These are phyloP conservation scores for Neckera pumila DNA, from an alignment of 225 moss, liverwort and hornwort species.

Conservation along the genomic window DNA sequence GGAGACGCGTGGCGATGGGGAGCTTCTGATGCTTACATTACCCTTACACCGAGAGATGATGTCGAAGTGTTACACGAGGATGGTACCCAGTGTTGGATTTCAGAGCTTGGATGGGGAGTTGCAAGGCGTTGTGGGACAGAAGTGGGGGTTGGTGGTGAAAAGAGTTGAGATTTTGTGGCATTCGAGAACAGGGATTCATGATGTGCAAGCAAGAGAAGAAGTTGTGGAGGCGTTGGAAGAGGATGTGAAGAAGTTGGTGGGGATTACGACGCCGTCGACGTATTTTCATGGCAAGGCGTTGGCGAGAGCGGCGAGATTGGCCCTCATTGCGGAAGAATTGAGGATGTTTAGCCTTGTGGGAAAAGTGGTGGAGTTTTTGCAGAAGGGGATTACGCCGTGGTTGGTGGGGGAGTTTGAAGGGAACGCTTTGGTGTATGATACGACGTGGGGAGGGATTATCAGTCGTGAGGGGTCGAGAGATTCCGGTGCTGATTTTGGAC, in stretches of 20 bases:
- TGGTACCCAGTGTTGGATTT: conserved; percentile 18
- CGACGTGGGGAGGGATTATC: conserved; percentile 80
- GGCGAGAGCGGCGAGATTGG: conserved; percentile 79
- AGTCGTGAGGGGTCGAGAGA: conserved; percentile 69
- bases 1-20: conserved; percentile 64
- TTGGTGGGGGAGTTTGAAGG: conserved; percentile 52
- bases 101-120: conserved; percentile 61
- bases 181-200: conserved; percentile 35
- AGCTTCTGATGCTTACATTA: conserved; percentile 74
- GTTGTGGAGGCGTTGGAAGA: conserved; percentile 43
- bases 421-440: conserved; percentile 67
- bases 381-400: conserved; percentile 58
- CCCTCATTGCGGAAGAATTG: conserved; percentile 76
- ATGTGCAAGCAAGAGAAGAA: conserved; percentile 19
- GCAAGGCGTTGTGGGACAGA: conserved; percentile 65
- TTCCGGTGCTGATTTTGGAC: conserved; percentile 77
- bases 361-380: conserved; percentile 55
- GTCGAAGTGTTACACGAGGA: conserved; percentile 11
- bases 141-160: conserved; percentile 46
- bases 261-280: conserved; percentile 57
- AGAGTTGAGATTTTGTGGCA: conserved; percentile 44
- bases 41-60: conserved; percentile 73
- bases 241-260: conserved; percentile 37
- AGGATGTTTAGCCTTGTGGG: conserved; percentile 25
- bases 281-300: conserved; percentile 84